Evolutionary conservation across 2,329 filamentous ascomycete species (phyloP), one percentile per base, ranked within the genome.

Genomic region (Bipolaris victoriae): DNA sequence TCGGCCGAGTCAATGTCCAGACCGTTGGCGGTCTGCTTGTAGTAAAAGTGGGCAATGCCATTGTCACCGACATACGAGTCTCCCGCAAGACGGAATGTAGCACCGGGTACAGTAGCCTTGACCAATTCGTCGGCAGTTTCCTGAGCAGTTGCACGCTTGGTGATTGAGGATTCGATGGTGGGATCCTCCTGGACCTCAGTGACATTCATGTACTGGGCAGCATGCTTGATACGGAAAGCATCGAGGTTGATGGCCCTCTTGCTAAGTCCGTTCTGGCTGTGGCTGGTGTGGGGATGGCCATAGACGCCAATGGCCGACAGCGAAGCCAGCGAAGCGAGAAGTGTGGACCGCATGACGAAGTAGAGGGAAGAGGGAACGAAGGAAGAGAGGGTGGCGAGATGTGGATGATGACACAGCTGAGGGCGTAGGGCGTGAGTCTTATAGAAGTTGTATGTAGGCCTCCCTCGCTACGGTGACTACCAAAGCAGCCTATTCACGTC

Each of bases 1-100:
- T 85, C 83, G 1, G 82, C 83, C 63, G 87, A 87, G 63, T 86
- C 85, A 57, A 88, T 81, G 58, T 87, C 85, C 22, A 87, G 68
- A 1, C 81, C 84, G 52, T 86, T 82, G 6, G 78, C 75, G 0
- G 84, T 86, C 73, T 87, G 85, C 72, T 83, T 84, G 67, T 87
- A 85, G 69, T 85, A 80, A 61, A 86, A 83, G 64, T 87, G 85
- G 0, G 78, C 78, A 57, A 87, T 77, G 7, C 84, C 84, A 52
- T 85, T 85, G 44, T 65, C 71, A n/a, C 84, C 80, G 10, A 83
- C 76, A 48, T 86, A 87, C 63, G 82, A 78, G 65, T 86, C 83
- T 0, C 78, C 68, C 0, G 82, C 80, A 6, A 84, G 60, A 18
- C 84, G 82, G 71, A 86, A 87, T 20, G 70, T 69, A 15, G 76